Conservation (phyloP, 2,329 filamentous ascomycete genomes). For the Fusarium newnesense region DNA sequence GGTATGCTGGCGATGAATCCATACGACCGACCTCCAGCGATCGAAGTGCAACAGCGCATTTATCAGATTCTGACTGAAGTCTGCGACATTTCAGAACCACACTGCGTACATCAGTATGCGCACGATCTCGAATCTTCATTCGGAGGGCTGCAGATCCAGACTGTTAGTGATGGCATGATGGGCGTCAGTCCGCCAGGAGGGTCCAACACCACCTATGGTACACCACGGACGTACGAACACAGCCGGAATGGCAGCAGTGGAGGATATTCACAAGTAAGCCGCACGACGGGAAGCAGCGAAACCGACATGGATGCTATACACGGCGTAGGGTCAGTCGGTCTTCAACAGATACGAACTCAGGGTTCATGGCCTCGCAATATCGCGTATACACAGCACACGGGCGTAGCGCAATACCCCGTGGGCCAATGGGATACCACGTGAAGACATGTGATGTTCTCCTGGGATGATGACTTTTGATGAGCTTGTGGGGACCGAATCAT, state of each 20-base stretch:
- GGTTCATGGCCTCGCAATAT: conserved; percentile 38
- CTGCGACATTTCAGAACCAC: conserved; percentile 60
- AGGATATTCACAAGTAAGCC: conserved; percentile 50
- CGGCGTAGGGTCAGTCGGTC: conserved; percentile 33
- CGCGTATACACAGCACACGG: conserved; percentile 30
- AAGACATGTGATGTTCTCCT: conserved; percentile 1
- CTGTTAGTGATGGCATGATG: conserved; percentile 14
- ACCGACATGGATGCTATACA: conserved; percentile 39
- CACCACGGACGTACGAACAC: conserved; percentile 44
- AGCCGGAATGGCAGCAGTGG: conserved; percentile 49
- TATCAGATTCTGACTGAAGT: conserved; percentile 63
- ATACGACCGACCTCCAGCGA: conserved; percentile 62
- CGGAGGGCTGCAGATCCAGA: conserved; percentile 36
- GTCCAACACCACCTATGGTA: conserved; percentile 46
- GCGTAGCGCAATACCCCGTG: conserved; percentile 31
- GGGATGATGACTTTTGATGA: conserved; percentile 4
- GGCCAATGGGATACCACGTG: conserved; percentile 30
- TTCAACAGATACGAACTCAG: conserved; percentile 34
- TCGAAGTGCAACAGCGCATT: conserved; percentile 62
- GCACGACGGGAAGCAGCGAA: conserved; percentile 47
- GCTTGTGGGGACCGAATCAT: conserved; percentile 1
- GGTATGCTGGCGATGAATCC: conserved; percentile 66
- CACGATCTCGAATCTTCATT: conserved; percentile 46
- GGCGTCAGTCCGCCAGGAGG: conserved; percentile 13
- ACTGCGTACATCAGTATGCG: conserved; percentile 64